phyloP scores from a whole-genome alignment of 306 rosid genomes.

The Pyrus betulifolia region DNA sequence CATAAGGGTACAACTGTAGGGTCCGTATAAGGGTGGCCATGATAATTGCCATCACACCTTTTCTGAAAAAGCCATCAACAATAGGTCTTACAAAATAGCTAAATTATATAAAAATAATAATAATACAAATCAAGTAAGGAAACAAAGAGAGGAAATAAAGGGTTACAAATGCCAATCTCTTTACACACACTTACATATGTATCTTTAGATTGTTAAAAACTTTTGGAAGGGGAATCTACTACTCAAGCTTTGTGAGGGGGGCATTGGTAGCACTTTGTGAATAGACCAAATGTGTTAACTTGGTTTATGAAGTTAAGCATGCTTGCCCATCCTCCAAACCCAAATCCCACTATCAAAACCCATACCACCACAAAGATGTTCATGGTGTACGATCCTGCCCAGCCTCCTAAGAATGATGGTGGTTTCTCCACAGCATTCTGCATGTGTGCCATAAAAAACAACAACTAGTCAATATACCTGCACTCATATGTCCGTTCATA shows the following conservation, averaged over 20 bases:
- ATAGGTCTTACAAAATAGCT: constrained; percentile 31
- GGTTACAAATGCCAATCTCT: constrained; percentile 56
- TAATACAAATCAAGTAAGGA: constrained; percentile 3
- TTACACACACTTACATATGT: constrained; percentile 62
- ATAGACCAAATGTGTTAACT: constrained; percentile 70
- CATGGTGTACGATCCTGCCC: constrained; percentile 69
- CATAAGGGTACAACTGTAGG: constrained; percentile 42
- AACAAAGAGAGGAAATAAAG: background rate
- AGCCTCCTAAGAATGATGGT: constrained; percentile 74
- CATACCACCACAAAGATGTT: constrained; percentile 82
- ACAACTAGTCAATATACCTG: background rate
- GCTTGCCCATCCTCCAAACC: constrained; percentile 99
- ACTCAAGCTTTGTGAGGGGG: constrained; percentile 69
- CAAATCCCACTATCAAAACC: constrained; percentile 92
- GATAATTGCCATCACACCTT: constrained; percentile 66
- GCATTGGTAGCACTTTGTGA: constrained; percentile 88
- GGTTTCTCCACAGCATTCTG: constrained; percentile 97
- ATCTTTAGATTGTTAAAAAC: constrained; percentile 24
- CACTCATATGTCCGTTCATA: no score
- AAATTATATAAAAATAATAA: background rate
- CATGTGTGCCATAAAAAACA: background rate
- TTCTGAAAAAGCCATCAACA: constrained; percentile 42
- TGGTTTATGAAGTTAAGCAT: constrained; percentile 76
- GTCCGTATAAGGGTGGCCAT: constrained; percentile 65
- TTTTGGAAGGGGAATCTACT: constrained; percentile 12